Evolutionary conservation across 306 rosid genomes (phyloP).

Genomic region (Datisca glomerata): DNA sequence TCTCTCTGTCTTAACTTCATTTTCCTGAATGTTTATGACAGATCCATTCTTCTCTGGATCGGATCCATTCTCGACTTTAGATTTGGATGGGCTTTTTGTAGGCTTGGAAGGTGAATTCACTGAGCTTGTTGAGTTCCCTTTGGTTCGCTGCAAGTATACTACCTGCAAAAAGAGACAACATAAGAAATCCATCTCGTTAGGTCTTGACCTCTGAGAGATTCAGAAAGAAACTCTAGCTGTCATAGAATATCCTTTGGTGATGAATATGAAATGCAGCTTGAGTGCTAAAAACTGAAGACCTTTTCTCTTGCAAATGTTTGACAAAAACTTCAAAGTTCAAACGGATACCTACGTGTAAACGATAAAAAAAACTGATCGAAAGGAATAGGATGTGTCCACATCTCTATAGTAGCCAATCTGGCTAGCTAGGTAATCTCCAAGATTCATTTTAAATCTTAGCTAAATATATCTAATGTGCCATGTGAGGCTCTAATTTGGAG

Average conservation of each 20-base stretch:
- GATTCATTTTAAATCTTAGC: too few relatives aligned
- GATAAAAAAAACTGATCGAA: too few relatives aligned
- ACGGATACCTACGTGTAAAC: too few relatives aligned
- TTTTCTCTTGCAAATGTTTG: too few relatives aligned
- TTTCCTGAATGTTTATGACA: slow-evolving; percentile 39
- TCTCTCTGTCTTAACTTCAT: slow-evolving; percentile 45
- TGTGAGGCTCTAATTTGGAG: slow-evolving; percentile 9
- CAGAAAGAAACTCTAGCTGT: too few relatives aligned
- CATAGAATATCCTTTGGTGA: too few relatives aligned
- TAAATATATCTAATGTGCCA: neutral
- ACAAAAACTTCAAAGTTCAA: too few relatives aligned
- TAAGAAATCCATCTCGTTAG: slow-evolving; percentile 7
- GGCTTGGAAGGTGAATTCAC: slow-evolving; percentile 24
- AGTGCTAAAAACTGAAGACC: too few relatives aligned
- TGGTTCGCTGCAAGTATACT: slow-evolving; percentile 68
- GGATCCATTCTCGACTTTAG: slow-evolving; percentile 50
- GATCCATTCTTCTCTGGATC: slow-evolving; percentile 50
- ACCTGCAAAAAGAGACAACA: slow-evolving; percentile 43
- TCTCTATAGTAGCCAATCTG: too few relatives aligned
- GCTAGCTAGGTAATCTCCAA: too few relatives aligned
- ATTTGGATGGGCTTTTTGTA: slow-evolving; percentile 37
- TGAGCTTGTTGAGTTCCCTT: slow-evolving; percentile 42
- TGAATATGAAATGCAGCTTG: too few relatives aligned
- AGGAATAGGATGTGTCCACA: too few relatives aligned
- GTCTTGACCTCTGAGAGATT: neutral